Percentiles rank a stretch among this genome's conserved stretches.
Conservation (phyloP, 2,329 filamentous ascomycete species). For the Alternaria sp. region DNA sequence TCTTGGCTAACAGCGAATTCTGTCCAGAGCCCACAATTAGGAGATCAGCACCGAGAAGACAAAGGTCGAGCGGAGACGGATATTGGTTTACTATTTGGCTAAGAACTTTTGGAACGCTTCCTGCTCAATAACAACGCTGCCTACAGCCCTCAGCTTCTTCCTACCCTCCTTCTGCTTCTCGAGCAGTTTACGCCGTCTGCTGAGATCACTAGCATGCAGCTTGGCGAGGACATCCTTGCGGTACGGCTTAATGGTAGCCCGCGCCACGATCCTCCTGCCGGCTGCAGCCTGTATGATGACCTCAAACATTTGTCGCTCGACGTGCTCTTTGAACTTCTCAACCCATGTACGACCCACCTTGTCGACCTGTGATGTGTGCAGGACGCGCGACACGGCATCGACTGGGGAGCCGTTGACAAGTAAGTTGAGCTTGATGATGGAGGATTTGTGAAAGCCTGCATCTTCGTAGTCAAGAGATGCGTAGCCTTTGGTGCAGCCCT, state of each 20-base stretch:
- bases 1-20: background rate
- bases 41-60: background rate
- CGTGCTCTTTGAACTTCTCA: conserved; percentile 94
- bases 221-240: conserved; percentile 94
- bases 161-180: conserved; percentile 97
- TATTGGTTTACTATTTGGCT: conserved; percentile 65
- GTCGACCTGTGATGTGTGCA: conserved; percentile 83
- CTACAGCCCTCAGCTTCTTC: conserved; percentile 81
- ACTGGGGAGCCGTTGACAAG: conserved; percentile 94
- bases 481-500: conserved; percentile 93
- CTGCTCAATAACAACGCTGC: conserved; percentile 96
- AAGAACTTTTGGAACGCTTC: conserved; percentile 95
- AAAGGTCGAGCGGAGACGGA: conserved; percentile 3
- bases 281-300: conserved; percentile 92
- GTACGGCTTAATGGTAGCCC: conserved; percentile 96
- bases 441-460: conserved; percentile 81
- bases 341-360: conserved; percentile 88
- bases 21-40: background rate
- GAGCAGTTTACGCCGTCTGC: conserved; percentile 81
- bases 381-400: conserved; percentile 90
- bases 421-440: conserved; percentile 87
- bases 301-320: conserved; percentile 97
- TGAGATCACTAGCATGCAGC: conserved; percentile 89
- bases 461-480: conserved; percentile 98
- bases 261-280: conserved; percentile 82